Evolutionary conservation across 2,329 filamentous ascomycete genomes (phyloP).

Genomic region (Fusarium sterilihyphosum): DNA sequence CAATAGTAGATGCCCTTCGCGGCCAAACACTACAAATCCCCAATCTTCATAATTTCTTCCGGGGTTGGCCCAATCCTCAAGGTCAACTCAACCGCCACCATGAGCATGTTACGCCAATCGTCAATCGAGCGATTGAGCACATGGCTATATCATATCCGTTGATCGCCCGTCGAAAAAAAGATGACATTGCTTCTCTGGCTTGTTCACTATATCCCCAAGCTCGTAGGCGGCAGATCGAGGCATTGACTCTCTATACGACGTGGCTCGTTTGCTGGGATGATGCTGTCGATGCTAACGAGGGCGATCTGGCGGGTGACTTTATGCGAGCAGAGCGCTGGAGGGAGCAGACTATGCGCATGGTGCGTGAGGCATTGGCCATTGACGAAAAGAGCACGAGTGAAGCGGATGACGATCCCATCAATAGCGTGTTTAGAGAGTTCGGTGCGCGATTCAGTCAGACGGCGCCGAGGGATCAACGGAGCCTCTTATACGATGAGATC

Average conservation of each 20-base stretch:
- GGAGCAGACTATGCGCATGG: constrained; percentile 32
- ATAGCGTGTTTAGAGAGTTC: constrained; percentile 40
- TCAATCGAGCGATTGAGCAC: constrained; percentile 39
- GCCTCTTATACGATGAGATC: constrained; percentile 37
- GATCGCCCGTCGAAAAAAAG: constrained; percentile 42
- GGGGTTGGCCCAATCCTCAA: constrained; percentile 36
- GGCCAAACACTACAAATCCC: constrained; percentile 45
- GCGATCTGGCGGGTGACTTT: constrained; percentile 42
- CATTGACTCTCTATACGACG: constrained; percentile 39
- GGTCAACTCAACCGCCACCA: constrained; percentile 38
- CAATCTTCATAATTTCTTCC: constrained; percentile 39
- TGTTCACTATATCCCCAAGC: constrained; percentile 41
- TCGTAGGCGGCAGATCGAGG: constrained; percentile 20
- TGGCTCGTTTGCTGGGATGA: constrained; percentile 51
- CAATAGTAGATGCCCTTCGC: constrained; percentile 37
- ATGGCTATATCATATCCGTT: constrained; percentile 49
- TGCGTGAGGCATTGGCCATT: constrained; percentile 31
- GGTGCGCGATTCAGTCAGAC: constrained; percentile 19
- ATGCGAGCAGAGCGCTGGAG: constrained; percentile 41
- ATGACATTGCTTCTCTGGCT: constrained; percentile 44
- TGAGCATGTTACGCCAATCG: constrained; percentile 26
- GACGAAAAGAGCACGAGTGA: background rate
- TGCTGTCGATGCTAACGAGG: constrained; percentile 44
- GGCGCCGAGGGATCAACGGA: constrained; percentile 20
- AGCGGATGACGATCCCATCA: constrained; percentile 32